Base-by-base conservation (phyloP, 2,329 filamentous ascomycete genomes). In the Xylaria sp. region DNA sequence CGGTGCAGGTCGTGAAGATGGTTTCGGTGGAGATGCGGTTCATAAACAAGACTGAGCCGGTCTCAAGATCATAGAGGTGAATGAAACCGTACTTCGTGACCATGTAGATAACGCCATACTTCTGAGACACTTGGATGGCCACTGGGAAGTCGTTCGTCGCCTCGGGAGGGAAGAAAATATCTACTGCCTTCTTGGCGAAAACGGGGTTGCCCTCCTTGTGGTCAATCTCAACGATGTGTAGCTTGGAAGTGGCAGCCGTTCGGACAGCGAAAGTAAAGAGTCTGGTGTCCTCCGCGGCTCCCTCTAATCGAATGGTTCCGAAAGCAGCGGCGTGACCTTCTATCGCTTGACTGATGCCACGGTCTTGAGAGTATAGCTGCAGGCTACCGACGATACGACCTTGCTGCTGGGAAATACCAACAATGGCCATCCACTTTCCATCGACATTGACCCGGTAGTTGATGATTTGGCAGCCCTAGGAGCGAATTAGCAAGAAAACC, bases 31-130 rank as follows among this genome's bases (percentile, higher is more conserved):
- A 99, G 71, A 99, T 99, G 69, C 95, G 89, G 82, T 99, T 99
- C 92, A 99, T 95, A 84, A 97, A 99, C 73, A 99, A 94, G 74
- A 91, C 95, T 10, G 89, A 90, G 60, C 91, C 95, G 6, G 90
- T 94, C 80, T 99, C 95, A 59, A 99, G 85, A 72, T 99, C 95
- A 78, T 99, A 97, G 23, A 99, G 84, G 77, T 99, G 94, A 70
- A 99, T 97, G 78, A 97, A 99, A 56, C 94, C 94, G 71, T 97
- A 99, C 76, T 99, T 99, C 59, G 94, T 99, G 64, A 99, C 91
- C 70, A 99, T 86, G 77, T 97, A 97, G 71, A 99, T 88, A 72
- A 99, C 87, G 71, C 92, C 93, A 76, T 99, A 99, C 78, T 94
- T 96, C 71, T 91, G 87, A 2, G 94, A 97, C 52, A 99, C 88